Percentiles rank a stretch among this genome's conserved stretches.
phyloP scores from a whole-genome alignment of 2,329 filamentous ascomycete species.

The Fusarium praegraminearum region DNA sequence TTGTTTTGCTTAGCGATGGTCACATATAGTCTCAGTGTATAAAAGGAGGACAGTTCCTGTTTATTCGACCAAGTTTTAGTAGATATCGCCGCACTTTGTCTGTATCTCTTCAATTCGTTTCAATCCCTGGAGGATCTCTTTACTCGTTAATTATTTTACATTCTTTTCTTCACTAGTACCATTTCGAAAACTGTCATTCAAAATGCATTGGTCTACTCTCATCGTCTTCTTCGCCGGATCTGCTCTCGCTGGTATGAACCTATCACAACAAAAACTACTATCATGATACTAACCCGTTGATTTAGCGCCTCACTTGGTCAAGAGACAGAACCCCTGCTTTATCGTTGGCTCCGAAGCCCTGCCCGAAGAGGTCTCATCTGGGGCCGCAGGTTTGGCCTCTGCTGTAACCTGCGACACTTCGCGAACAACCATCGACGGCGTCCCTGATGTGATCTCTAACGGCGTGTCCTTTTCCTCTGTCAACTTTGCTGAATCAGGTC shows the following conservation, averaged over 20 bases:
- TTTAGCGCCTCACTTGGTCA: constrained; percentile 34
- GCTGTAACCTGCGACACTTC: constrained; percentile 63
- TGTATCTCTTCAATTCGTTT: constrained; percentile 17
- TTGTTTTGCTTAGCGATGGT: constrained; percentile 15
- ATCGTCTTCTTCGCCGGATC: constrained; percentile 33
- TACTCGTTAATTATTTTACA: neutral
- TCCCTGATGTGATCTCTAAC: constrained; percentile 68
- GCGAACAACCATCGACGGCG: constrained; percentile 62
- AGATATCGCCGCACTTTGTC: constrained; percentile 9
- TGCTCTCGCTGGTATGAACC: constrained; percentile 38
- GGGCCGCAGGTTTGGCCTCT: constrained; percentile 56
- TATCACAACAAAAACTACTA: neutral
- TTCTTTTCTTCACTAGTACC: neutral
- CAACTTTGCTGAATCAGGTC: constrained; percentile 65
- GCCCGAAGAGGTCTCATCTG: constrained; percentile 61
- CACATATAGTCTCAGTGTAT: constrained; percentile 25
- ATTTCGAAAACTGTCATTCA: neutral
- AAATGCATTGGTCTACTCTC: constrained; percentile 39
- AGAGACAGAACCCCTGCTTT: constrained; percentile 63
- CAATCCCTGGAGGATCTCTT: constrained; percentile 19
- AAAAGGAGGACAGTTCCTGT: constrained; percentile 19
- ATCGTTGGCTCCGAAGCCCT: constrained; percentile 63
- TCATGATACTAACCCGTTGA: neutral
- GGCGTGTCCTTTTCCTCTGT: constrained; percentile 64
- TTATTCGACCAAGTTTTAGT: neutral